These are phyloP conservation scores for bread wheat (Triticum aestivum) DNA, from an alignment of 176 grass and related monocot species.

Conservation along the genomic window DNA sequence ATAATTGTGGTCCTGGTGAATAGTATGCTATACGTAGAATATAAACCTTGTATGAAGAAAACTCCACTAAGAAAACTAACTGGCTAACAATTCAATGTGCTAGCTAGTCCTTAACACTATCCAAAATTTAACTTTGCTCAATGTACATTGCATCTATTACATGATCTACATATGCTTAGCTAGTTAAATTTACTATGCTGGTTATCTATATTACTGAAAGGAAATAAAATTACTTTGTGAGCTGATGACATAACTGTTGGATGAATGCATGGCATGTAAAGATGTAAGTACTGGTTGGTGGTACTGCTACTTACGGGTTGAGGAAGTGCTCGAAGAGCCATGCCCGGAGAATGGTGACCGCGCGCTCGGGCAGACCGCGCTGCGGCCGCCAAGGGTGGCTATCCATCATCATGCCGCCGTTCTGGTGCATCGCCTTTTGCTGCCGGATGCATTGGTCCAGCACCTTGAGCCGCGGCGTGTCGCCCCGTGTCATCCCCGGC, in stretches of 20 bases:
- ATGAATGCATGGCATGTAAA: background rate
- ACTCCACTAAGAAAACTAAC: background rate
- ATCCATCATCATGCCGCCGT: conserved; percentile 52
- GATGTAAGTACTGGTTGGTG: background rate
- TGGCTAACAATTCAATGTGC: background rate
- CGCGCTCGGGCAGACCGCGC: conserved; percentile 73
- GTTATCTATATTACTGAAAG: background rate
- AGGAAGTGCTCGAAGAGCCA: conserved; percentile 98
- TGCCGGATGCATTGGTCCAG: conserved; percentile 89
- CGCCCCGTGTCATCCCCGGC: conserved; percentile 52
- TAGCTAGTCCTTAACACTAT: background rate
- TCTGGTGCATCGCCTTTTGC: conserved; percentile 59
- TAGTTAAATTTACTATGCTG: background rate
- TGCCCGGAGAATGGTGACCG: conserved; percentile 81
- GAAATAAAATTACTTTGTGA: background rate
- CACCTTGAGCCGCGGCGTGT: conserved; percentile 72
- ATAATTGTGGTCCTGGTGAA: conserved; percentile 36
- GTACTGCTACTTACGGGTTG: conserved; percentile 58
- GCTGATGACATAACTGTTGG: background rate
- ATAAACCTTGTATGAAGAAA: background rate
- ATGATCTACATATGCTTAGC: background rate
- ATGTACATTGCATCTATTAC: background rate
- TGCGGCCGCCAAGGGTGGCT: conserved; percentile 83
- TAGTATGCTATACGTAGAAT: conserved; percentile 26
- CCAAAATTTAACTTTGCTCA: background rate